Base-by-base conservation (phyloP, 1,139 yeast species). In the Kurtzmaniella quercitrusa region DNA sequence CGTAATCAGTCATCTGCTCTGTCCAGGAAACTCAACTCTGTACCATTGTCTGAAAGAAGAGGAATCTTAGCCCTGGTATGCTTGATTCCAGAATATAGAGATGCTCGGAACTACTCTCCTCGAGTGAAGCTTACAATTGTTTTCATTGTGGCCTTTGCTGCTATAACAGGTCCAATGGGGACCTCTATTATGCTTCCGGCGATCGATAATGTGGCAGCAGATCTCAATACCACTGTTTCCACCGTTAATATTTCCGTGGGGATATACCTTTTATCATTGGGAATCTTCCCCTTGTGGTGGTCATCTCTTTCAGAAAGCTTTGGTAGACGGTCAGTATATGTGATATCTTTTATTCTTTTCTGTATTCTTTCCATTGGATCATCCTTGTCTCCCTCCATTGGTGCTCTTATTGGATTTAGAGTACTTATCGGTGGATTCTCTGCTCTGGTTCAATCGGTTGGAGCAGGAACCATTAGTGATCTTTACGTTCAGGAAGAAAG, bases 221-320 rank as follows among this genome's bases (percentile, higher is more conserved):
- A 78, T 23, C 67, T 87, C 29, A 41, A 82, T 41, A 83, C 95
- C 0, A 57, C 77, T 3, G 74, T 73, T 1, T 66, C 81, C 21
- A 69, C 78, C 50, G 90, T 87, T 29, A 88, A 87, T 56, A 73
- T 88, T 14, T 82, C 93, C 1, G 89, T 87, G 46, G 96, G 96
- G 54, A 75, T 87, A 11, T 88, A 87, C 58, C 63, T 87, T 23
- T 58, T 87, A 16, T 72, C 93, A 1, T 59, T 89, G 37, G 96
- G 96, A 12, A 70, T 88, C 1, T 82, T 87, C 55, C 96, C 96
- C 1, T 58, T 89, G 39, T 89, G 95, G 95, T 89, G 96, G 95
- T 83, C 93, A 6, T 77, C 85, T 5, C 73, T 86, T 46, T 81
- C 91, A 42, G 96, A 89, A 59, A 65, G 72, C 44, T 75, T 77